phyloP scores from a whole-genome alignment of 1,139 yeast genomes.

The Spencermartinsiella ligniputridi region DNA sequence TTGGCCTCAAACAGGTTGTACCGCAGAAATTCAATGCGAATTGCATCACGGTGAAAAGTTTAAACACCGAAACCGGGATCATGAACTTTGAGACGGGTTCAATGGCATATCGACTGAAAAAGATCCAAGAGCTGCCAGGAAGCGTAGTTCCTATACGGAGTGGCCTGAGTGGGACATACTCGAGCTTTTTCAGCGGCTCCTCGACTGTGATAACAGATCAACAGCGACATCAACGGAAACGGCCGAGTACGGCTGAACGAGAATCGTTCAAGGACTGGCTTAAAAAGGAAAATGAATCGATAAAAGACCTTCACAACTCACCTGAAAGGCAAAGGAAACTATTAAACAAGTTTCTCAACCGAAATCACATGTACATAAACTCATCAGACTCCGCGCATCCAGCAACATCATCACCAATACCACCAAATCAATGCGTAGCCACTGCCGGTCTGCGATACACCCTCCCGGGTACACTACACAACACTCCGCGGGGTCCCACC shows the following conservation, averaged over 20 bases:
- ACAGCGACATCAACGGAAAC: background rate
- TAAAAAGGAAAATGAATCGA: background rate
- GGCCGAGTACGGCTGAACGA: background rate
- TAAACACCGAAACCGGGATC: slow-evolving; percentile 46
- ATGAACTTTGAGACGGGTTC: slow-evolving; percentile 47
- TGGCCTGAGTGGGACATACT: background rate
- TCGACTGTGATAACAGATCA: too few relatives aligned
- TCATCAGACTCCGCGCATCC: background rate
- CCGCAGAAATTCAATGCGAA: slow-evolving; percentile 43
- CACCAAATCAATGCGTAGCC: slow-evolving; percentile 13
- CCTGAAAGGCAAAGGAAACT: background rate
- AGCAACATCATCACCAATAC: background rate
- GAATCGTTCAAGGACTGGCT: background rate
- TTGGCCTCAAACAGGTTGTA: slow-evolving; percentile 50
- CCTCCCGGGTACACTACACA: slow-evolving; percentile 19
- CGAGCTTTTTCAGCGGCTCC: background rate
- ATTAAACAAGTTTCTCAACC: background rate
- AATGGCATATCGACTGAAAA: slow-evolving; percentile 41
- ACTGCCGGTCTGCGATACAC: slow-evolving; percentile 23
- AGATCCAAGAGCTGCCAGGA: slow-evolving; percentile 42
- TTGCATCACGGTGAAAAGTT: slow-evolving; percentile 42
- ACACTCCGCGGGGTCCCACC: slow-evolving; percentile 15
- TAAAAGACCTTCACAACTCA: background rate
- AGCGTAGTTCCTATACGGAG: background rate
- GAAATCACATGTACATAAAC: background rate